Evolutionary conservation across 1,139 yeast genomes (phyloP), one percentile per base, ranked within the genome.

Genomic region (Blastobotrys buckinghamii): DNA sequence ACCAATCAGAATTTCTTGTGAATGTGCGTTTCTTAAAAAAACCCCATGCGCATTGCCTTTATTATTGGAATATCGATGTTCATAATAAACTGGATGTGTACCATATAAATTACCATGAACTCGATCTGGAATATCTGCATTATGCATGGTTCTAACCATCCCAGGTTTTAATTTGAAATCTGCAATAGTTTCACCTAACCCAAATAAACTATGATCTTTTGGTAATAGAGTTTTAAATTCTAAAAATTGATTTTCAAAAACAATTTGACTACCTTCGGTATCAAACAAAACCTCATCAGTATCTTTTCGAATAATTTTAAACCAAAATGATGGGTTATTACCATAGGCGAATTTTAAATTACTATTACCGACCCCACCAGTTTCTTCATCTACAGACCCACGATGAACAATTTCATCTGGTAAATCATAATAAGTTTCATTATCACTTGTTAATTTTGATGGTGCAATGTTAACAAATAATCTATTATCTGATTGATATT

Each of bases 151-250:
- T 17, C 59, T 43, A n/a, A 44, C 52, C 3, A 61, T 58, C 39
- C 65, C 68, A 2, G 68, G 69, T 36, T 51, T 55, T 50, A 62
- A 60, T 32, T 61, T 54, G 24, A 62, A 61, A 2, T 68, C 69
- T 39, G 63, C 67, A 43, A 68, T 60, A 2, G 67, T 59, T 49
- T 68, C 71, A 27, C 71, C 72, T 13, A 68, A 55, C 1, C 72
- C 71, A 35, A 63, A 58, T 27, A 65, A 55, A 17, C 57, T 55
- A 50, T 67, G 67, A 16, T 59, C 62, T 34, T 56, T 40, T 1
- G 70, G 69, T 38, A 66, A 55, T 10, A 58, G 44, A 27, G 69
- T 65, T 50, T 63, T 64, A 55, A 66, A 61, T 52, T 65, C 69
- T 29, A 66, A 49, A 48, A 66, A 67, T 49, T 67, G 70, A 52